Evolutionary conservation across 1,139 yeast species (phyloP), one percentile per base, ranked within the genome.

Genomic region (Hyphopichia buzzinii): DNA sequence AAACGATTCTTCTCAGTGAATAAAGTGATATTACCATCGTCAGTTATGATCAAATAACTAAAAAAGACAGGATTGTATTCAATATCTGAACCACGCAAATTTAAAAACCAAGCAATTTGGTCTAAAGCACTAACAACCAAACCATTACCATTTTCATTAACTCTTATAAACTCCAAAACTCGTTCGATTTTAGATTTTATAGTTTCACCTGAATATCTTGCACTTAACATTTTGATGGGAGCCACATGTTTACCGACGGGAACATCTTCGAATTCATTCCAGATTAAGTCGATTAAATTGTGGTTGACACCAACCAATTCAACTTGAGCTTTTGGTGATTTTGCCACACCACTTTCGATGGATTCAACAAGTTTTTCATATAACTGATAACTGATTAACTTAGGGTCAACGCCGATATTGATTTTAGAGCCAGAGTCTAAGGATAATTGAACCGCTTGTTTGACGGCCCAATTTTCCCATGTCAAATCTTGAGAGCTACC

Each of bases 21-120:
- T 34, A 92, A 67, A 3, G 64, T 59, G 12, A 80, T 74, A 13
- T 71, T 67, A 15, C 52, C 50, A 13, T 67, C 64, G 17, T 67
- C 72, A 15, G 77, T 73, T 14, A 89, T 66, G 13, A 88, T 67
- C 41, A 88, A 71, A 55, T 86, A 92, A 33, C 94, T 72, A 64
- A 78, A 89, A 58, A 94, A 94, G 12, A 94, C 92, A 2, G 99
- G 98, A 55, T 90, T 92, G 62, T 70, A 94, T 28, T 81, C 84
- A 45, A 92, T 87, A 41, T 64, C 68, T 27, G 75, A 68, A 14
- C 97, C 97, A 49, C 97, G 76, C 46, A 92, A 68, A 54, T 92
- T 92, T 55, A 89, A 75, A 39, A 89, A 64, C 97, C 97, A 90
- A 7, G 97, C 95, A 42, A 90, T 77, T 54, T 92, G 96, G 62